phyloP scores from a whole-genome alignment of 768 basidiomycete species.

The Tricholoma flavovirens region DNA sequence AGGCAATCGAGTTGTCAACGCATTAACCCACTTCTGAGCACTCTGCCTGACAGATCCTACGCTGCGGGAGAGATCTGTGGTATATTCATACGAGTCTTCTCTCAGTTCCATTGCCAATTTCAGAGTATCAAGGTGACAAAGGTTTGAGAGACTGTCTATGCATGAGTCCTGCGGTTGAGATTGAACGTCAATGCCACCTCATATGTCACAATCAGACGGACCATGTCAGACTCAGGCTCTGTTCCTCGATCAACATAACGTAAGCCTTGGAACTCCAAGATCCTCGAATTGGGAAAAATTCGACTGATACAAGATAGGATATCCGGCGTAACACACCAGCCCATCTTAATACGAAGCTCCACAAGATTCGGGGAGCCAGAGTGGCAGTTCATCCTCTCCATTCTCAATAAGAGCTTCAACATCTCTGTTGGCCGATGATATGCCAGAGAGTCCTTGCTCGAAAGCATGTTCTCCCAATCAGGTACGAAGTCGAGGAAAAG shows the following conservation, averaged over 20 bases:
- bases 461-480: conserved; percentile 12
- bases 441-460: conserved; percentile 11
- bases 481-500: conserved; percentile 14
- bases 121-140: conserved; percentile 4
- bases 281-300: conserved; percentile 7
- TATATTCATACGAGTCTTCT: conserved; percentile 10
- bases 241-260: conserved; percentile 8
- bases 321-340: conserved; percentile 11
- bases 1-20: conserved; percentile 4
- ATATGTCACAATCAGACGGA: background rate
- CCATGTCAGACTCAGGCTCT: conserved; percentile 9
- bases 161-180: conserved; percentile 5
- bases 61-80: background rate
- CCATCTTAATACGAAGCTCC: conserved; percentile 11
- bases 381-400: background rate
- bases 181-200: background rate
- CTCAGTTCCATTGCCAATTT: conserved; percentile 11
- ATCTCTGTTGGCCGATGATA: conserved; percentile 11
- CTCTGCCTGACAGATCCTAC: conserved; percentile 12
- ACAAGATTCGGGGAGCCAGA: conserved; percentile 1
- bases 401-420: conserved; percentile 1
- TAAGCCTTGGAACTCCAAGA: conserved; percentile 10
- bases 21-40: conserved; percentile 8
- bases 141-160: conserved; percentile 2
- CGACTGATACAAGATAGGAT: conserved; percentile 4